Evolutionary conservation across 192 early-diverging fungal species (phyloP), one percentile per base, ranked within the genome.

Genomic region (Coemansia erecta): DNA sequence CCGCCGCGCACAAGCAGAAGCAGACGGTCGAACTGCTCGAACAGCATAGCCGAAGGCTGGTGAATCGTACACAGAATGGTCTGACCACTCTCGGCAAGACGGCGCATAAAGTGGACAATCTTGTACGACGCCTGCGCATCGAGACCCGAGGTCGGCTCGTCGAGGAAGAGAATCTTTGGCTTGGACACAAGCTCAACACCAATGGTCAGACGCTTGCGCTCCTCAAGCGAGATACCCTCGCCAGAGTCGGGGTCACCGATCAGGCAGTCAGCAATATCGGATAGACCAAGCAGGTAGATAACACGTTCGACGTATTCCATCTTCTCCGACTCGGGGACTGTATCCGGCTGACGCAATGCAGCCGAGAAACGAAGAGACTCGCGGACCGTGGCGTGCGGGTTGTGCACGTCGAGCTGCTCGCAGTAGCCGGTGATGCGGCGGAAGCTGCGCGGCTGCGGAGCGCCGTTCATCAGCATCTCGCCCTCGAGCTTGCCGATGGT

Each of bases 91-190:
- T 83, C 70, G 24, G 87, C 80, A 59, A 85, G 63, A 68, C 80
- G 80, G 56, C 80, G 82, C 79, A 87, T 82, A 68, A 91, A 87
- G 58, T 84, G 81, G 63, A 86, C 74, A 49, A 88, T 80, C 63
- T 89, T 83, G 68, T 85, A 85, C 0, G 88, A 86, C 8, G 87
- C 75, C 64, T 92, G 90, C 2, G 85, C 83, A 64, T 88, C 86
- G 9, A 88, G 68, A 47, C 93, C 93, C 45, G 87, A 89, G 8
- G 90, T 93, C 42, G 93, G 93, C 59, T 89, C 93, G 64, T 93
- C 91, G 58, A 93, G 77, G 72, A 95, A 90, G n/a, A 95, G 82
- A n/a, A 88, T 63, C 52, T 85, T 82, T 10, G 87, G 86, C 71
- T 87, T 82, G 23, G 89, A 83, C 2, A 92, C 84, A 17, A 95